Conservation (phyloP, 305 asterid species). For the Withania somnifera region DNA sequence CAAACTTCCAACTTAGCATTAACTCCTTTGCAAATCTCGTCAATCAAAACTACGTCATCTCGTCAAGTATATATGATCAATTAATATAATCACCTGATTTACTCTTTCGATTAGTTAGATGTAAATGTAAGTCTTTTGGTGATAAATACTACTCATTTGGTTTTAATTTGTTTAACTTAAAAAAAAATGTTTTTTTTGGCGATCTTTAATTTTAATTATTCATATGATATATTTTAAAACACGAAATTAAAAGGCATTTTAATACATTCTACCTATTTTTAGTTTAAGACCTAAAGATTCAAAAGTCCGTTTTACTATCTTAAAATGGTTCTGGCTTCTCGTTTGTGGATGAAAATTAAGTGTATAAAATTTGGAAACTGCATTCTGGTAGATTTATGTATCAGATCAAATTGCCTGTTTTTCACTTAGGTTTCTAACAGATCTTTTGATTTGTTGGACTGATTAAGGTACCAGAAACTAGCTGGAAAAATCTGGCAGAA, state of each 20-base stretch:
- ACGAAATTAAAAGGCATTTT: no score
- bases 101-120: background rate
- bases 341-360: background rate
- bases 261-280: no score
- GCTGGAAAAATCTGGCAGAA: slow-evolving; percentile 7
- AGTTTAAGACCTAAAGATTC: no score
- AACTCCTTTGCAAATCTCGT: no score
- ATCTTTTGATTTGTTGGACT: background rate
- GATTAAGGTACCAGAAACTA: background rate
- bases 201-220: no score
- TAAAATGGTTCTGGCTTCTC: no score
- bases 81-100: background rate
- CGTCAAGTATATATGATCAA: background rate
- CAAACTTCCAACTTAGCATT: no score
- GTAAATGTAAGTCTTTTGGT: background rate
- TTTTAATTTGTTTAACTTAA: no score
- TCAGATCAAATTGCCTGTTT: background rate
- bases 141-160: background rate
- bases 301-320: no score
- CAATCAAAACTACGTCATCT: no score
- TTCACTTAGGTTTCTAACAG: background rate
- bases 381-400: background rate
- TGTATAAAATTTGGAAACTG: background rate
- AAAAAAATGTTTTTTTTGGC: no score
- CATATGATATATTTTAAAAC: no score